These are phyloP conservation scores for Exophiala sp. DNA, from an alignment of 2,329 filamentous ascomycete species.

Conservation along the genomic window DNA sequence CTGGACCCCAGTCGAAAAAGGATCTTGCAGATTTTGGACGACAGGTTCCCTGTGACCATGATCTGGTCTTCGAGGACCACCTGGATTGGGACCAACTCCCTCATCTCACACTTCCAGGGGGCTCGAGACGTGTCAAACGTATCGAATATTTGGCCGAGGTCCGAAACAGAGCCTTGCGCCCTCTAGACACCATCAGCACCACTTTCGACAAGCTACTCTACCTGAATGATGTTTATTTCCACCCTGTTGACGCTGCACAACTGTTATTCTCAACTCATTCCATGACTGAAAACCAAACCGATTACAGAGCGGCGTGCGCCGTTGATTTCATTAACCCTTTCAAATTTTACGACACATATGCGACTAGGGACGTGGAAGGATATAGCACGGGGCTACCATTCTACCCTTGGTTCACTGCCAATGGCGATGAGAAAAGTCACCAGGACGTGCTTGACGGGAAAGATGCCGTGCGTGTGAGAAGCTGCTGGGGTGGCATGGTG, in stretches of 20 bases:
- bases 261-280: slow-evolving; percentile 61
- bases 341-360: slow-evolving; percentile 75
- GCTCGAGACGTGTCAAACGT: slow-evolving; percentile 63
- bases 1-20: slow-evolving; percentile 53
- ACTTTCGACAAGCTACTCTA: slow-evolving; percentile 57
- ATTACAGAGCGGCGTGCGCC: slow-evolving; percentile 68
- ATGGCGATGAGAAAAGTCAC: slow-evolving; percentile 52
- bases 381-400: slow-evolving; percentile 66
- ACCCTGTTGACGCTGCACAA: slow-evolving; percentile 57
- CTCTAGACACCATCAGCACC: slow-evolving; percentile 50
- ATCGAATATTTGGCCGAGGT: slow-evolving; percentile 70
- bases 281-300: slow-evolving; percentile 48
- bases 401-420: slow-evolving; percentile 65
- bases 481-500: slow-evolving; percentile 76
- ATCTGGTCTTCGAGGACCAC: slow-evolving; percentile 59
- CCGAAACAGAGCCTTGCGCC: slow-evolving; percentile 65
- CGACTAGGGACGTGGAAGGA: slow-evolving; percentile 67
- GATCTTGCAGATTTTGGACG: slow-evolving; percentile 55
- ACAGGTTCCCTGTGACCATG: slow-evolving; percentile 48
- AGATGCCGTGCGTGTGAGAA: slow-evolving; percentile 63
- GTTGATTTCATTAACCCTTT: slow-evolving; percentile 72
- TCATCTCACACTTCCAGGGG: slow-evolving; percentile 60
- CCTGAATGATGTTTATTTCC: slow-evolving; percentile 65
- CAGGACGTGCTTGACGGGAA: slow-evolving; percentile 59
- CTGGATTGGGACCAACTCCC: slow-evolving; percentile 57